Conservation (phyloP, 768 basidiomycete genomes). For the Phlebiopsis gigantea region DNA sequence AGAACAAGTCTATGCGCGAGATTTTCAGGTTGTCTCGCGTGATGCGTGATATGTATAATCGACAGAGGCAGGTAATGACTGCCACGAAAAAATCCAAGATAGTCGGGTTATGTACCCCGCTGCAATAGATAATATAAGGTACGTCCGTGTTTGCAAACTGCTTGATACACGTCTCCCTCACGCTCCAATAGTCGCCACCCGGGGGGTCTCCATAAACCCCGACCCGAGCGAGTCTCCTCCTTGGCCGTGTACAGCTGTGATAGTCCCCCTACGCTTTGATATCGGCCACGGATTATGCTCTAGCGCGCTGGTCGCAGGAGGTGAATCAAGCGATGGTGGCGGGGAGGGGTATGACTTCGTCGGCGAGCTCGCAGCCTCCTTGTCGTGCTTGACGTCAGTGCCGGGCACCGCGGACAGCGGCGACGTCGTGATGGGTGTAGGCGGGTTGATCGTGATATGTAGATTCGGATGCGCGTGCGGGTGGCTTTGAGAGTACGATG, state of each 20-base stretch:
- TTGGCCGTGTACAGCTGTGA: slow-evolving; percentile 7
- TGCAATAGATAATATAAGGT: slow-evolving; percentile 1
- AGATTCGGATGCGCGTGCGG: slow-evolving; percentile 22
- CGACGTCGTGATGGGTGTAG: slow-evolving; percentile 6
- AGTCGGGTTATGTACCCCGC: not conserved
- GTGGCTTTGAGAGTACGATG: slow-evolving; percentile 22
- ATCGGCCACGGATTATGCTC: slow-evolving; percentile 9
- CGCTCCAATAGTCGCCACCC: slow-evolving; percentile 5
- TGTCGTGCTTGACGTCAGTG: not conserved
- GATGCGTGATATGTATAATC: no score
- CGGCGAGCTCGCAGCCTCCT: slow-evolving; percentile 14
- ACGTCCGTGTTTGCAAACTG: not conserved
- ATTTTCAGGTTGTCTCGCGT: no score
- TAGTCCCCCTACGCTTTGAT: slow-evolving; percentile 7
- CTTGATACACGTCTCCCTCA: not conserved
- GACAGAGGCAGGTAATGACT: no score
- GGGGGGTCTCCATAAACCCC: slow-evolving; percentile 2
- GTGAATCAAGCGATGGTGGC: slow-evolving; percentile 35
- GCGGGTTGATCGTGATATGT: slow-evolving; percentile 25
- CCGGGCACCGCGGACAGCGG: not conserved
- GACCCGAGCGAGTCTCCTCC: slow-evolving; percentile 22
- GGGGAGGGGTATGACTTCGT: slow-evolving; percentile 34
- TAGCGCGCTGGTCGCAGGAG: slow-evolving; percentile 21
- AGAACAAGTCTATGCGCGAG: not conserved
- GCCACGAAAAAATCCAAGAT: no score